Conservation (phyloP, 2,329 filamentous ascomycete genomes). For the Talaromyces sp. region DNA sequence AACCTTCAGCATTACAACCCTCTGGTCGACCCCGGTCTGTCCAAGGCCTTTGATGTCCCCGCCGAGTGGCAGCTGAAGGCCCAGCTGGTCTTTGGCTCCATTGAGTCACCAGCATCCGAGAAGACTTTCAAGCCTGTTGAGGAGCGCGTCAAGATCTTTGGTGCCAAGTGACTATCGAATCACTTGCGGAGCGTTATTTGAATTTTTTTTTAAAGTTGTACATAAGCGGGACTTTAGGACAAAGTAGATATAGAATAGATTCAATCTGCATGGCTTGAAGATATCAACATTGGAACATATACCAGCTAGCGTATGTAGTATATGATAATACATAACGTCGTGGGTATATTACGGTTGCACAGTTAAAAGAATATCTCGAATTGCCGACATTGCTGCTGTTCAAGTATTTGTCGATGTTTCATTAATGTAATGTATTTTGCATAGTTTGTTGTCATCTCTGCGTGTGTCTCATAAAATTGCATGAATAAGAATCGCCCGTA, state of each 20-base stretch:
- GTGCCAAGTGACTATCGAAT: slow-evolving; percentile 3
- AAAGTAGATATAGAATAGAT: not conserved
- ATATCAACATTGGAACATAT: not conserved
- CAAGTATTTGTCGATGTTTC: not conserved
- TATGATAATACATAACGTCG: not conserved
- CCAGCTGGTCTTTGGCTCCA: slow-evolving; percentile 76
- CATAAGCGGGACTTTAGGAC: not conserved
- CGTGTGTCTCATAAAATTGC: not conserved
- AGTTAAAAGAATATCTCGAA: not conserved
- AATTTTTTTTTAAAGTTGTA: not conserved
- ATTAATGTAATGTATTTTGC: not conserved
- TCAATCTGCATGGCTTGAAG: not conserved
- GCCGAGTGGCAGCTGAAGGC: slow-evolving; percentile 70
- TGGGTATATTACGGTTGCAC: not conserved
- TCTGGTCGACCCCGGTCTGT: slow-evolving; percentile 69
- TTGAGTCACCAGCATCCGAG: slow-evolving; percentile 52
- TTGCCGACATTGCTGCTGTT: not conserved
- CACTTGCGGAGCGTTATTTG: not conserved
- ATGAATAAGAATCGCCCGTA: not conserved
- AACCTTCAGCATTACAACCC: slow-evolving; percentile 96
- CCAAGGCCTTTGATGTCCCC: slow-evolving; percentile 65
- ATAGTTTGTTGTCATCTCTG: not conserved
- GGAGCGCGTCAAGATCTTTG: slow-evolving; percentile 58
- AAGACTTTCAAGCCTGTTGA: slow-evolving; percentile 64
- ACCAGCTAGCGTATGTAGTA: not conserved